Evolutionary conservation across 352 stramenopile species (phyloP).

Genomic region (Pythium periplocum): DNA sequence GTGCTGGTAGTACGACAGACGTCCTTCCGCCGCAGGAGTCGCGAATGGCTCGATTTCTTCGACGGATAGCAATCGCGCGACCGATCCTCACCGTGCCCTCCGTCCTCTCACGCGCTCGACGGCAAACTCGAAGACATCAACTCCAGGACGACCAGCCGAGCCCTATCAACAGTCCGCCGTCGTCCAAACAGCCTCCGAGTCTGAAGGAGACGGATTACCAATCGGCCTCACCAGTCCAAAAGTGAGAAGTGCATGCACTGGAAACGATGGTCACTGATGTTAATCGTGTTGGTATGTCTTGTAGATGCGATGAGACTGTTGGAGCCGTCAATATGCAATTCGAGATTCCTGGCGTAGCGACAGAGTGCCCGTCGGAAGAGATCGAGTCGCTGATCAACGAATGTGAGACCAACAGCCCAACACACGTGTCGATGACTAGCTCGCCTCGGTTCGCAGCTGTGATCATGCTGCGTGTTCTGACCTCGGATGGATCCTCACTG

Average conservation of each 20-base stretch:
- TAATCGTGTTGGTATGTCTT: neutral
- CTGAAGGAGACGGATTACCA: too few species aligned
- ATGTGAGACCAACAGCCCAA: constrained; percentile 5
- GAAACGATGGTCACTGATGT: too few species aligned
- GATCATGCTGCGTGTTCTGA: constrained; percentile 12
- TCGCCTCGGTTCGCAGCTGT: constrained; percentile 12
- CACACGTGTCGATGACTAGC: neutral
- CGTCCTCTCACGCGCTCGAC: constrained; percentile 10
- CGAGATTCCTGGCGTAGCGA: neutral
- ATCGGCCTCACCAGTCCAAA: too few species aligned
- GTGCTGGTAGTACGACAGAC: too few species aligned
- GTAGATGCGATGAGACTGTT: constrained; percentile 5
- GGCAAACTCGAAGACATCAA: constrained; percentile 16
- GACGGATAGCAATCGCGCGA: constrained; percentile 8
- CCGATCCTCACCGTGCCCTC: constrained; percentile 9
- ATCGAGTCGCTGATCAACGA: constrained; percentile 15
- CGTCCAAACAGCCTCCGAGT: too few species aligned
- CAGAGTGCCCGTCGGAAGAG: constrained; percentile 6
- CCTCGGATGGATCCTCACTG: neutral
- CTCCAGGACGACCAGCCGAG: constrained; percentile 7
- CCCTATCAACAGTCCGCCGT: too few species aligned
- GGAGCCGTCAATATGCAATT: neutral
- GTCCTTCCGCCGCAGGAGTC: too few species aligned
- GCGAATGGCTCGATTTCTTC: constrained; percentile 2
- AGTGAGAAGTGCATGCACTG: too few species aligned